These are phyloP conservation scores for Pleurotus giganteus DNA, from an alignment of 768 basidiomycete genomes.

Conservation along the genomic window DNA sequence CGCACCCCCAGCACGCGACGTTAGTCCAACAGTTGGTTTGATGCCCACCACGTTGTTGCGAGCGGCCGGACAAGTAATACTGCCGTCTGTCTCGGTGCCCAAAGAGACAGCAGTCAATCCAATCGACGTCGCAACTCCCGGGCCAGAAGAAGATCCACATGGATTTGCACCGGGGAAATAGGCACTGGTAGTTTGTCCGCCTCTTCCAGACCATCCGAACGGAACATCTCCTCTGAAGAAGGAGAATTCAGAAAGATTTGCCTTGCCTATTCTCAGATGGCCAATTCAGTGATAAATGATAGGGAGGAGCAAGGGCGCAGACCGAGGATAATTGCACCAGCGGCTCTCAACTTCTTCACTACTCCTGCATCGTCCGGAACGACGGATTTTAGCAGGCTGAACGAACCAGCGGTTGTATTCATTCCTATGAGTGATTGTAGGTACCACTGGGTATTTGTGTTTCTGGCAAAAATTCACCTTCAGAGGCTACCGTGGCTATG, in stretches of 20 bases:
- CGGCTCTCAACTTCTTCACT: conserved; percentile 32
- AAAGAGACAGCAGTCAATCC: conserved; percentile 47
- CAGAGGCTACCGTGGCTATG: conserved; percentile 43
- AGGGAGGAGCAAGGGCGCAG: background rate
- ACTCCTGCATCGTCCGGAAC: conserved; percentile 47
- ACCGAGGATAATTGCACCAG: conserved; percentile 10
- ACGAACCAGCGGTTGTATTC: conserved; percentile 29
- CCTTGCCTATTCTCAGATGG: conserved; percentile 35
- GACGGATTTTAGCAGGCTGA: conserved; percentile 37
- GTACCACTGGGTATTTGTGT: background rate
- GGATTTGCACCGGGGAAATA: conserved; percentile 53
- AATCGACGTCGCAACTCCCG: conserved; percentile 52
- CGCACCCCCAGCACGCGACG: conserved; percentile 58
- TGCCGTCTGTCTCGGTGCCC: conserved; percentile 52
- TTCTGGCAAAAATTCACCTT: conserved; percentile 26
- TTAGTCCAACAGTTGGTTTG: conserved; percentile 59
- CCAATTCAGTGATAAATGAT: background rate
- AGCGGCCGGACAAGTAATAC: conserved; percentile 50
- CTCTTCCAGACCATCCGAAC: conserved; percentile 56
- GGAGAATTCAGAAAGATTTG: conserved; percentile 55
- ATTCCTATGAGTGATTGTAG: background rate
- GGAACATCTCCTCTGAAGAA: conserved; percentile 46
- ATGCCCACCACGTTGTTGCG: conserved; percentile 58
- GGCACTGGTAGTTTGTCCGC: conserved; percentile 50
- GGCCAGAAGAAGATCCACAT: conserved; percentile 59